Evolutionary conservation across 805 yeast species (phyloP).

Genomic region (Sungouiella thailandica): DNA sequence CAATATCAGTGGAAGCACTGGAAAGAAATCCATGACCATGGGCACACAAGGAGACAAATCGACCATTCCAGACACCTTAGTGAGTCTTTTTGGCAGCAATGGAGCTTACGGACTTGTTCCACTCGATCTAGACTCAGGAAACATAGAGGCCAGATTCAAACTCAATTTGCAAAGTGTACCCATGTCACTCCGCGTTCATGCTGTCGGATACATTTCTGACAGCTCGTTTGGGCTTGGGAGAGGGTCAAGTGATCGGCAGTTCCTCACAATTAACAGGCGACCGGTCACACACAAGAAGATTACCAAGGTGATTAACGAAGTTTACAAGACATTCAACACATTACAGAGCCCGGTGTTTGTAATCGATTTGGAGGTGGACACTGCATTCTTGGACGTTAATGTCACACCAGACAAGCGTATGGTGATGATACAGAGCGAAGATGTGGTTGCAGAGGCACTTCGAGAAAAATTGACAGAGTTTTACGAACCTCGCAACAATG

Average conservation of each 20-base stretch:
- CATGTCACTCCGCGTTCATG: conserved; percentile 2
- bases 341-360: conserved; percentile 70
- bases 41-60: conserved; percentile 53
- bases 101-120: conserved; percentile 55
- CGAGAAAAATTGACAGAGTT: conserved; percentile 44
- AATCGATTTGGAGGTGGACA: conserved; percentile 51
- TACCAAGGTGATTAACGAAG: conserved; percentile 60
- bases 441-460: conserved; percentile 49
- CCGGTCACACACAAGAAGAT: conserved; percentile 62
- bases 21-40: conserved; percentile 49
- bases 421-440: conserved; percentile 64
- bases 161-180: conserved; percentile 12
- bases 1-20: conserved; percentile 39
- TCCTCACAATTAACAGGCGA: conserved; percentile 65
- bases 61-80: conserved; percentile 45
- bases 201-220: conserved; percentile 64
- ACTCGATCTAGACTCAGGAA: conserved; percentile 38
- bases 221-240: conserved; percentile 71
- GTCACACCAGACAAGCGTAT: conserved; percentile 88
- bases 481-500: conserved; percentile 38
- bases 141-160: conserved; percentile 21
- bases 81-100: conserved; percentile 66
- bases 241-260: conserved; percentile 68
- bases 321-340: conserved; percentile 65
- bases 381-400: conserved; percentile 67